A percentile compares a stretch with the other conserved stretches of the same genome.
phyloP scores from a whole-genome alignment of 1,284 basidiomycete genomes.

The Fomitopsis pinicola region DNA sequence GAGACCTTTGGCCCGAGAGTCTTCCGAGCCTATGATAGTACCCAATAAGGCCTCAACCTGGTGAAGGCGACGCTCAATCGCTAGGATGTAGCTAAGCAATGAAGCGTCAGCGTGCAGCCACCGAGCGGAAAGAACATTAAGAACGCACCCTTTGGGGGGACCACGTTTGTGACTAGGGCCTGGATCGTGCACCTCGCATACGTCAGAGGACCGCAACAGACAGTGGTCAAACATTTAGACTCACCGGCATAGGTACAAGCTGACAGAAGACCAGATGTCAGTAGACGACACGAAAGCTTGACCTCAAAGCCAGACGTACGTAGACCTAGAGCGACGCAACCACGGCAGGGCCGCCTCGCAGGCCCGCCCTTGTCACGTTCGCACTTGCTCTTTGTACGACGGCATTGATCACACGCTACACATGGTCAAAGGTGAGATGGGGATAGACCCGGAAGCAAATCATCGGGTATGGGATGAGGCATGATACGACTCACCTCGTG shows the following conservation, averaged over 20 bases:
- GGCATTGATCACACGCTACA: slow-evolving; percentile 28
- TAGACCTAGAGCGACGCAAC: slow-evolving; percentile 22
- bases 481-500: slow-evolving; percentile 1
- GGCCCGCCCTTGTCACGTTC: slow-evolving; percentile 17
- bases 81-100: slow-evolving; percentile 23
- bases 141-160: slow-evolving; percentile 24
- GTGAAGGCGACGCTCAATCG: slow-evolving; percentile 27
- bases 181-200: slow-evolving; percentile 1
- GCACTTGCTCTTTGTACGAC: slow-evolving; percentile 28
- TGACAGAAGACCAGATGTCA: slow-evolving; percentile 2
- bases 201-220: neutral
- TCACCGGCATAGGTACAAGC: slow-evolving; percentile 24
- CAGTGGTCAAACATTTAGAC: neutral
- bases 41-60: slow-evolving; percentile 29
- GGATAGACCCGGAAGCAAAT: too few relatives aligned
- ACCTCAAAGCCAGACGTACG: slow-evolving; percentile 14
- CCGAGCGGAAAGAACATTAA: neutral
- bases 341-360: slow-evolving; percentile 17
- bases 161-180: slow-evolving; percentile 28
- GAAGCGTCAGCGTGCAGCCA: neutral
- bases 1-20: slow-evolving; percentile 23
- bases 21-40: slow-evolving; percentile 26
- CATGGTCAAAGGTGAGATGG: too few relatives aligned
- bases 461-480: neutral
- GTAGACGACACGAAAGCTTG: neutral